Evolutionary conservation across 768 basidiomycete species (phyloP).

Genomic region (Trametes villosa): DNA sequence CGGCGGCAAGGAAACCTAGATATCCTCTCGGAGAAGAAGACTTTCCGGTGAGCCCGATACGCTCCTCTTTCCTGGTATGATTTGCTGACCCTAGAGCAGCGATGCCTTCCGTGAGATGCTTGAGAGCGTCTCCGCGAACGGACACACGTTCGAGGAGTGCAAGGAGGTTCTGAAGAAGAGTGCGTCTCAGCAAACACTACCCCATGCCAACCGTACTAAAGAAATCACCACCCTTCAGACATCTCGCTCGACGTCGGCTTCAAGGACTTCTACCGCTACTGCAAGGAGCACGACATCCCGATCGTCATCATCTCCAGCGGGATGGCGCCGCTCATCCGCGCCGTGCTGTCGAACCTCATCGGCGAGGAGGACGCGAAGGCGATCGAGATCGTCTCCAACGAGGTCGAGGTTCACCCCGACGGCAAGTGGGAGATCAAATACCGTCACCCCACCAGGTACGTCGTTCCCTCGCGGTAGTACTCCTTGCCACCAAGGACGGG

Average conservation of each 20-base stretch:
- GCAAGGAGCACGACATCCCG: constrained; percentile 78
- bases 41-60: constrained; percentile 60
- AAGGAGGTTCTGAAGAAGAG: constrained; percentile 74
- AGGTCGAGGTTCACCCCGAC: constrained; percentile 66
- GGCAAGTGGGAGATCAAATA: constrained; percentile 84
- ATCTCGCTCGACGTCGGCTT: constrained; percentile 90
- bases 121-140: constrained; percentile 71
- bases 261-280: constrained; percentile 85
- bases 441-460: constrained; percentile 85
- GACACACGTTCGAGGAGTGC: constrained; percentile 86
- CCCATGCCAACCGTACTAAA: background rate
- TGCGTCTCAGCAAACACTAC: constrained; percentile 38
- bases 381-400: constrained; percentile 95
- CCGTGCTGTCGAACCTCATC: constrained; percentile 82
- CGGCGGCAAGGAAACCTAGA: constrained; percentile 76
- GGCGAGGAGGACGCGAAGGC: constrained; percentile 70
- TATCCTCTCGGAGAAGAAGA: constrained; percentile 65
- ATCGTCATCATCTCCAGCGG: constrained; percentile 95
- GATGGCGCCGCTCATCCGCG: constrained; percentile 93
- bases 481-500: background rate
- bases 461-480: background rate
- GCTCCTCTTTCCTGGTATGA: background rate
- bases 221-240: constrained; percentile 48
- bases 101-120: constrained; percentile 92
- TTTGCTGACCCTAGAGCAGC: constrained; percentile 43